Evolutionary conservation across 345 rosid species (phyloP), one percentile per base, ranked within the genome.

Genomic region (Bruguiera sexangula): DNA sequence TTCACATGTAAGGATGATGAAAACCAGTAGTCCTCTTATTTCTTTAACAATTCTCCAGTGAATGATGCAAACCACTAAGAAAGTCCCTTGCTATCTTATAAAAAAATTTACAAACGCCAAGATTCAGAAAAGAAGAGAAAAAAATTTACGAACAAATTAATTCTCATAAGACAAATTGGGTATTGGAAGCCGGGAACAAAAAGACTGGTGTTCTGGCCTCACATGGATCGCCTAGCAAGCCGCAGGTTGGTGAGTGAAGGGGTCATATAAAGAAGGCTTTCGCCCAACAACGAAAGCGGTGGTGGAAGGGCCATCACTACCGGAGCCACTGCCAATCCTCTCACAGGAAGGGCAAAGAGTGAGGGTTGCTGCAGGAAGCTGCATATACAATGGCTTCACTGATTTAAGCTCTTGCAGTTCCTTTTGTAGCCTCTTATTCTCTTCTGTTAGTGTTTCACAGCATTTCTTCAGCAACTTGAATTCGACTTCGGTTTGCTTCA

Each of bases 401-500:
- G 51, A 22, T 46, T 63, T 66, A 32, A 85, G 82, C 43, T 85
- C 89, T 71, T 83, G 84, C 68, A 85, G 67, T 65, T 85, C 89
- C 69, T 54, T 72, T 16, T 80, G 79, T 30, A 85, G 74, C 83
- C 82, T 73, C 69, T 75, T 77, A 66, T 85, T 85, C 70, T 86
- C 83, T 59, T 84, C 86, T 32, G 78, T 82, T 39, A 84, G 60
- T 22, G 79, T 74, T 59, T 81, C 85, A 43, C 81, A 84, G 69
- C 87, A 82, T 75, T 78, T 82, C 79, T 72, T 86, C 67, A 84
- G 56, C 21, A 82, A 70, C 78, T 82, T 85, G 63, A 79, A 82
- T 57, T 86, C 86, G 67, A 70, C 76, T 71, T 82, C 89, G 8
- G 83, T 84, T 34, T 86, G 86, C 81, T 84, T 84, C 77, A 86